Percentiles rank a stretch among this genome's conserved stretches.
Conservation (phyloP, 1,284 basidiomycete species). For the Mycena citricolor region DNA sequence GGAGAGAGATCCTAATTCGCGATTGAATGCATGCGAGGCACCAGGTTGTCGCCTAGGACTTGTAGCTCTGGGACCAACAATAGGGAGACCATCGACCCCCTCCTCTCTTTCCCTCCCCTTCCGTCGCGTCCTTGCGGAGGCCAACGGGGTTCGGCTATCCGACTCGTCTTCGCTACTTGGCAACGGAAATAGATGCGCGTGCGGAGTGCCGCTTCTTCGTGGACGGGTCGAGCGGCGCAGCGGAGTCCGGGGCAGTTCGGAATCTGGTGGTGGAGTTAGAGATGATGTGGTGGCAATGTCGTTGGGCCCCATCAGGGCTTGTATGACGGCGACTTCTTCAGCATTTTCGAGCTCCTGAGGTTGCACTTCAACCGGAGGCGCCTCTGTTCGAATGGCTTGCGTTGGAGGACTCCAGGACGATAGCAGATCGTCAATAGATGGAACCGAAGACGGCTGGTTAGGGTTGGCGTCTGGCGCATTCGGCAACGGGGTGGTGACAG, state of each 20-base stretch:
- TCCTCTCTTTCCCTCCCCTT: constrained; percentile 23
- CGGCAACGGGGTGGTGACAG: constrained; percentile 29
- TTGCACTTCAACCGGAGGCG: too few relatives aligned
- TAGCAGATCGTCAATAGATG: constrained; percentile 43
- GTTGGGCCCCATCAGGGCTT: constrained; percentile 14
- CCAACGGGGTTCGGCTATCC: constrained; percentile 4
- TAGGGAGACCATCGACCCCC: not conserved
- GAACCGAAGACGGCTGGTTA: constrained; percentile 10
- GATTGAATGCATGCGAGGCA: too few relatives aligned
- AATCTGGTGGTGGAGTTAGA: constrained; percentile 6
- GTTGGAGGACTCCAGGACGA: constrained; percentile 33
- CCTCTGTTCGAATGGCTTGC: constrained; percentile 6
- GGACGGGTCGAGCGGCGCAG: constrained; percentile 37
- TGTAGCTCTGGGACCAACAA: too few relatives aligned
- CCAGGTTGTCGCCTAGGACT: too few relatives aligned
- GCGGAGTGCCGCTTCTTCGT: constrained; percentile 33
- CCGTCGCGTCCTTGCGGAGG: constrained; percentile 25
- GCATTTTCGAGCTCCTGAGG: constrained; percentile 6
- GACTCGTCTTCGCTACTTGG: constrained; percentile 22
- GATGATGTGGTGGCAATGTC: constrained; percentile 7
- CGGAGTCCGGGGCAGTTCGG: constrained; percentile 26
- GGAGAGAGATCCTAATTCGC: constrained; percentile 44
- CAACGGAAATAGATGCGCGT: constrained; percentile 18
- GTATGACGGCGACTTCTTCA: constrained; percentile 21
- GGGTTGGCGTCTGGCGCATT: constrained; percentile 14